A percentile compares a stretch with the other conserved stretches of the same genome.
phyloP scores from a whole-genome alignment of 73 alveolate genomes.

The Breviolum minutum region DNA sequence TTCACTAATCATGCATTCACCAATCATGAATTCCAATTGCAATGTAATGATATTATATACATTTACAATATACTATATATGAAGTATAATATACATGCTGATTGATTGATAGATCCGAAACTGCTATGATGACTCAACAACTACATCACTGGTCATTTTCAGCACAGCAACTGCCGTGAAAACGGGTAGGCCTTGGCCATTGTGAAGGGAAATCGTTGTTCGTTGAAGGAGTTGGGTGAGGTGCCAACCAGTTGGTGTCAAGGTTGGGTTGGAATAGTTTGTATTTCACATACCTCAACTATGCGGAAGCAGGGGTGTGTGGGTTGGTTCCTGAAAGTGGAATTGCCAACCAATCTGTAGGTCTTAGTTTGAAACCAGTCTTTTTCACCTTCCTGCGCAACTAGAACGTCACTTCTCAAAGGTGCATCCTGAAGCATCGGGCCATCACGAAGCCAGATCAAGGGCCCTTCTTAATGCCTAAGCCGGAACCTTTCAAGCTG shows the following conservation, averaged over 20 bases:
- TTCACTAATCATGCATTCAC: background rate
- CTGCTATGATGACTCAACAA: background rate
- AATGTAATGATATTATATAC: background rate
- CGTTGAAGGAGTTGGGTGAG: conserved; percentile 27
- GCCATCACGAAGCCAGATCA: no score
- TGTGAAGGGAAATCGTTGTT: conserved; percentile 12
- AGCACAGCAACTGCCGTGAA: background rate
- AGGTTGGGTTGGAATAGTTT: background rate
- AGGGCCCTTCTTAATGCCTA: no score
- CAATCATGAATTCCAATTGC: background rate
- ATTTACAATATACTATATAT: background rate
- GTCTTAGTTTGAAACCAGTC: no score
- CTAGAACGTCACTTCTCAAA: no score
- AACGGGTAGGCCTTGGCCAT: background rate
- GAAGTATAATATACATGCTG: background rate
- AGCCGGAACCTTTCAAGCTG: no score
- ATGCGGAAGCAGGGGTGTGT: no score
- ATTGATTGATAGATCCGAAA: background rate
- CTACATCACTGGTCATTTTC: background rate
- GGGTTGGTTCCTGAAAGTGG: no score
- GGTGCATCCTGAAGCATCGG: no score
- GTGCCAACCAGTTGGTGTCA: background rate
- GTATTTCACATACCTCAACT: no score
- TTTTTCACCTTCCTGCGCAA: no score
- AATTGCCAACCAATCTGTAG: no score